A percentile compares a stretch with the other conserved stretches of the same genome.
Evolutionary conservation across 805 yeast genomes (phyloP).

Genomic region (Candida maesae): DNA sequence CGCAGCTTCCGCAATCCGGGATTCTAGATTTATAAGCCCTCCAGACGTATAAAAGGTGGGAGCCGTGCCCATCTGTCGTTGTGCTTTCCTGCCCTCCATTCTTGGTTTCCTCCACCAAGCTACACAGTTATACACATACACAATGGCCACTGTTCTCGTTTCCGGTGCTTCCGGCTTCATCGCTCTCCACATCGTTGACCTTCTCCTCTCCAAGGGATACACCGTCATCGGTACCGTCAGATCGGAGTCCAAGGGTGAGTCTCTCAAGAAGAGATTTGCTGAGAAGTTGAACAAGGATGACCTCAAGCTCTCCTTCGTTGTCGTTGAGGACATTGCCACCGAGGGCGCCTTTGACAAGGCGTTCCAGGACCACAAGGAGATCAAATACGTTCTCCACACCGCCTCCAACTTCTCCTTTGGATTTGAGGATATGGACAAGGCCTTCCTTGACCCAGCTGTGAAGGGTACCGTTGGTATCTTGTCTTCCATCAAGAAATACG

Average conservation of each 20-base stretch:
- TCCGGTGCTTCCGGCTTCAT: slow-evolving; percentile 45
- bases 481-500: slow-evolving; percentile 27
- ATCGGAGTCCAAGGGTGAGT: slow-evolving; percentile 27
- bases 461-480: slow-evolving; percentile 50
- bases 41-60: too few relatives aligned
- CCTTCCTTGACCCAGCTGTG: slow-evolving; percentile 53
- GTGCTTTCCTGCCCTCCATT: too few relatives aligned
- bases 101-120: background rate
- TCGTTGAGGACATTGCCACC: slow-evolving; percentile 43
- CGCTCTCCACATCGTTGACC: slow-evolving; percentile 38
- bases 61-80: too few relatives aligned
- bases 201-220: slow-evolving; percentile 34
- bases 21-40: too few relatives aligned
- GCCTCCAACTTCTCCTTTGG: slow-evolving; percentile 48
- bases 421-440: slow-evolving; percentile 40
- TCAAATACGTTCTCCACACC: slow-evolving; percentile 51
- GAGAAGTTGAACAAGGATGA: slow-evolving; percentile 1
- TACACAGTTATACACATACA: too few relatives aligned
- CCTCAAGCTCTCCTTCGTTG: slow-evolving; percentile 4
- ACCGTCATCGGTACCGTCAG: slow-evolving; percentile 35
- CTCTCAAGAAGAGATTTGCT: slow-evolving; percentile 15
- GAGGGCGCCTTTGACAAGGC: slow-evolving; percentile 42
- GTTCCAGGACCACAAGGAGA: slow-evolving; percentile 38
- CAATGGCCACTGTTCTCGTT: slow-evolving; percentile 21
- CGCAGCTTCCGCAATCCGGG: too few relatives aligned